phyloP scores from a whole-genome alignment of 495 filamentous ascomycete species.

The Penicillium angulare region DNA sequence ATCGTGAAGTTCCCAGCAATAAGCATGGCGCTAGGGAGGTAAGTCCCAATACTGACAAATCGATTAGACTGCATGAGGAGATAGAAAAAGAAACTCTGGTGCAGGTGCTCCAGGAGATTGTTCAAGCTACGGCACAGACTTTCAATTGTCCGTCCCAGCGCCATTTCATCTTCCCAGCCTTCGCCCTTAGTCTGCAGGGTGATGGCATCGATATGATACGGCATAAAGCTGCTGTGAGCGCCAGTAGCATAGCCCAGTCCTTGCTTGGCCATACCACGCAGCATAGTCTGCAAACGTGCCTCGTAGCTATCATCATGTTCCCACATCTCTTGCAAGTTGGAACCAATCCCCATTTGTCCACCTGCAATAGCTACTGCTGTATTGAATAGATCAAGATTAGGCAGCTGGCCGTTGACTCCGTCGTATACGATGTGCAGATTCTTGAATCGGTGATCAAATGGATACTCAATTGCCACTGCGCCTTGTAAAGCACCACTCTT shows the following conservation, averaged over 20 bases:
- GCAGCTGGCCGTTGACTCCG: slow-evolving; percentile 92
- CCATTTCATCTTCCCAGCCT: slow-evolving; percentile 97
- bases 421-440: slow-evolving; percentile 91
- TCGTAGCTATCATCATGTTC: slow-evolving; percentile 78
- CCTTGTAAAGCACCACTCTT: slow-evolving; percentile 94
- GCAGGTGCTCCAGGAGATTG: slow-evolving; percentile 93
- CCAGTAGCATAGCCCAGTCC: slow-evolving; percentile 86
- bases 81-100: slow-evolving; percentile 99
- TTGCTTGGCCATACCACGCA: slow-evolving; percentile 91
- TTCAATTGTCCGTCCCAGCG: slow-evolving; percentile 83
- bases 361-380: slow-evolving; percentile 84
- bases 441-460: slow-evolving; percentile 78
- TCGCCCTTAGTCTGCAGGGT: slow-evolving; percentile 86
- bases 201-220: slow-evolving; percentile 96
- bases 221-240: slow-evolving; percentile 92
- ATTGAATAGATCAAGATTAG: slow-evolving; percentile 94
- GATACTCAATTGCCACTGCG: slow-evolving; percentile 89
- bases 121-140: slow-evolving; percentile 88
- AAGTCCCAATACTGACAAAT: slow-evolving; percentile 98
- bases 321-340: slow-evolving; percentile 83
- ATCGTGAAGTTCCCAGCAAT: slow-evolving; percentile 93
- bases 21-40: slow-evolving; percentile 94
- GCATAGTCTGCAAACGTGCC: slow-evolving; percentile 81
- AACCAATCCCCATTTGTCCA: slow-evolving; percentile 88
- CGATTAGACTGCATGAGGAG: slow-evolving; percentile 83